Percentiles rank a stretch among this genome's conserved stretches.
These are phyloP conservation scores for Piper betle DNA, from an alignment of 164 flowering plant genomes.

Conservation along the genomic window DNA sequence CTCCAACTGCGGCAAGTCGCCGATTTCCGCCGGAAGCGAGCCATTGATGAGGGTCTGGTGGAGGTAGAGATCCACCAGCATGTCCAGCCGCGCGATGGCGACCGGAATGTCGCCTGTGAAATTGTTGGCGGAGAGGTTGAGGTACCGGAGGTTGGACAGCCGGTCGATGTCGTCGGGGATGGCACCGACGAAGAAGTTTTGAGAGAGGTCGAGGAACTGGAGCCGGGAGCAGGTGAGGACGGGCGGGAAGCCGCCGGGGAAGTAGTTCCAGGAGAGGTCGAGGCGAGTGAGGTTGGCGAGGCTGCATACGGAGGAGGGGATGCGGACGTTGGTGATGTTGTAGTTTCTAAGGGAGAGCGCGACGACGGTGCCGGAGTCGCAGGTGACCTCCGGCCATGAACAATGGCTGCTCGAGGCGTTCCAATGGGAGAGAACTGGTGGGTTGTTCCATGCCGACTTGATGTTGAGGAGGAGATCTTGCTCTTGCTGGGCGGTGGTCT, in stretches of 20 bases:
- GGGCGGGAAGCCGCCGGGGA: conserved; percentile 51
- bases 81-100: conserved; percentile 26
- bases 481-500: neutral
- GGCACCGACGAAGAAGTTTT: conserved; percentile 45
- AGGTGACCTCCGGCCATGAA: conserved; percentile 29
- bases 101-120: conserved; percentile 63
- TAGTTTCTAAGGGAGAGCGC: conserved; percentile 12
- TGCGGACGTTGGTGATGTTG: conserved; percentile 12
- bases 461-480: conserved; percentile 19
- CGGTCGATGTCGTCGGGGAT: conserved; percentile 44
- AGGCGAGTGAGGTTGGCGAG: conserved; percentile 33
- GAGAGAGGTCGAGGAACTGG: conserved; percentile 33
- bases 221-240: conserved; percentile 40
- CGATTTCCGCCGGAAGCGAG: conserved; percentile 43
- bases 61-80: conserved; percentile 21
- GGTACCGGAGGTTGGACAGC: conserved; percentile 22
- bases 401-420: conserved; percentile 23
- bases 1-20: conserved; percentile 39
- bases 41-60: conserved; percentile 39
- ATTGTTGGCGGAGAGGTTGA: conserved; percentile 44
- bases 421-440: conserved; percentile 24
- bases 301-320: conserved; percentile 39
- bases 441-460: conserved; percentile 17
- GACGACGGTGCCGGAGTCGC: conserved; percentile 25
- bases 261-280: conserved; percentile 28